Percentiles rank a stretch among this genome's conserved stretches.
Evolutionary conservation across 768 basidiomycete genomes (phyloP).

Genomic region (Pleurotus tuoliensis): DNA sequence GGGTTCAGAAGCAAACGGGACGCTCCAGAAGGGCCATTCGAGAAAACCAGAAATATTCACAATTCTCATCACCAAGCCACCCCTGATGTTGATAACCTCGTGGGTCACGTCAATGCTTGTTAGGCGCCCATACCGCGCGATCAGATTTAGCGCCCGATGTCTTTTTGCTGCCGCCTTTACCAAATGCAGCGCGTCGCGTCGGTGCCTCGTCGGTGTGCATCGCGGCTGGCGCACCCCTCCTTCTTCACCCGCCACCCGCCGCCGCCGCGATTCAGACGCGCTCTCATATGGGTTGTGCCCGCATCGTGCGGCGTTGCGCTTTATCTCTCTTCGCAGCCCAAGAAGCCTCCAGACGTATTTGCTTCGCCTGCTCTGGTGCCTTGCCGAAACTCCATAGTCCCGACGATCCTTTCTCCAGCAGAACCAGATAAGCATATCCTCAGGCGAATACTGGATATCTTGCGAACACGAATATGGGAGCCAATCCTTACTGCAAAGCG

Average conservation of each 20-base stretch:
- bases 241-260: constrained; percentile 32
- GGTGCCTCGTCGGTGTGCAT: constrained; percentile 10
- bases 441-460: constrained; percentile 37
- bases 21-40: background rate
- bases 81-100: constrained; percentile 4
- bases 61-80: background rate
- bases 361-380: constrained; percentile 45
- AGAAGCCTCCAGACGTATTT: constrained; percentile 42
- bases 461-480: constrained; percentile 70
- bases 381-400: constrained; percentile 24
- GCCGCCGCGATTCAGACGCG: constrained; percentile 24
- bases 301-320: constrained; percentile 51
- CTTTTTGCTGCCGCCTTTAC: no score
- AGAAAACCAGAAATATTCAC: background rate
- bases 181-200: no score
- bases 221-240: constrained; percentile 21
- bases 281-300: constrained; percentile 53
- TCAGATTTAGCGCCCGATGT: no score
- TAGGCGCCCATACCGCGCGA: no score
- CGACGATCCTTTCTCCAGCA: constrained; percentile 61
- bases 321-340: constrained; percentile 40
- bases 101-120: background rate
- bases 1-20: background rate
- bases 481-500: constrained; percentile 79
- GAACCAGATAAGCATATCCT: constrained; percentile 52